phyloP scores from a whole-genome alignment of 768 basidiomycete species.

The Arthromyces matolae region DNA sequence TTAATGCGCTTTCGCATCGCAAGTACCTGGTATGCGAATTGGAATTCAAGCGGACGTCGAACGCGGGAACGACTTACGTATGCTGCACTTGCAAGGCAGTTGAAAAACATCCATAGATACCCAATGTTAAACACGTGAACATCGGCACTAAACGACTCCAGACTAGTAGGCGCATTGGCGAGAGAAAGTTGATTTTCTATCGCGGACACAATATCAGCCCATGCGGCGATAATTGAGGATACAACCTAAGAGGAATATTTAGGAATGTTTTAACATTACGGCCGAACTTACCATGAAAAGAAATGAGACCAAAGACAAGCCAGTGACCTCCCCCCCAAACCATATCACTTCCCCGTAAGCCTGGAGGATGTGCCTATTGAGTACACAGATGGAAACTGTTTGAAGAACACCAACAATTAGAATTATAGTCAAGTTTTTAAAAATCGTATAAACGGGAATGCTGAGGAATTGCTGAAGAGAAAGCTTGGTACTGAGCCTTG shows the following conservation, averaged over 20 bases:
- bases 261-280: not conserved
- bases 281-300: slow-evolving; percentile 72
- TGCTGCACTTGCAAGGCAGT: slow-evolving; percentile 85
- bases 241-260: slow-evolving; percentile 52
- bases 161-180: not conserved
- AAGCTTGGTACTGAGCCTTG: not conserved
- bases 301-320: slow-evolving; percentile 86
- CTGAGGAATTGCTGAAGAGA: slow-evolving; percentile 82
- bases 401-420: slow-evolving; percentile 66
- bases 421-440: slow-evolving; percentile 99
- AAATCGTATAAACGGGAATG: slow-evolving; percentile 98
- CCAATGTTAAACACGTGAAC: slow-evolving; percentile 65
- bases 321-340: slow-evolving; percentile 89
- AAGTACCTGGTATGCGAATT: slow-evolving; percentile 64
- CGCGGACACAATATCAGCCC: slow-evolving; percentile 71
- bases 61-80: no score
- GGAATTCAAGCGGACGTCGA: slow-evolving; percentile 3
- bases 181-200: slow-evolving; percentile 15
- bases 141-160: slow-evolving; percentile 41
- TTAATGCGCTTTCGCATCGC: slow-evolving; percentile 98
- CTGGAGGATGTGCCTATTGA: slow-evolving; percentile 33
- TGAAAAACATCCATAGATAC: slow-evolving; percentile 95
- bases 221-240: slow-evolving; percentile 96
- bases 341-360: slow-evolving; percentile 97
- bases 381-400: not conserved